Percentiles rank a stretch among this genome's conserved stretches.
These are phyloP conservation scores for Hydrangea macrophylla DNA, from an alignment of 148 eudicot species.

Conservation along the genomic window DNA sequence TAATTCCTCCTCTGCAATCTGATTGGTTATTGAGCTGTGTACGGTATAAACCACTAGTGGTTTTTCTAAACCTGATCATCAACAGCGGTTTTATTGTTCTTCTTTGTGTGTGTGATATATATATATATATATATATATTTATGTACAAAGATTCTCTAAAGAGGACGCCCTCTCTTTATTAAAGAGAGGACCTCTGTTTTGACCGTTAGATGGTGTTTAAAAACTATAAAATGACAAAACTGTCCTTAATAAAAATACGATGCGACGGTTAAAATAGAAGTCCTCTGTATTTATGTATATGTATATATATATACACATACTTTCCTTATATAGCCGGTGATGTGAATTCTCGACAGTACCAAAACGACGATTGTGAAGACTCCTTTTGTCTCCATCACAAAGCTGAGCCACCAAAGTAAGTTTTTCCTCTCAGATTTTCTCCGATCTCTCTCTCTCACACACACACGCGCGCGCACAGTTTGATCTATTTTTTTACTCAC, in stretches of 20 bases:
- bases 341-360: not conserved
- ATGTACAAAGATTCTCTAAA: too few relatives aligned
- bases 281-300: not conserved
- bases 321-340: not conserved
- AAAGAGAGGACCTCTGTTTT: too few relatives aligned
- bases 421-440: not conserved
- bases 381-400: conserved; percentile 6
- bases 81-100: not conserved
- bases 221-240: too few relatives aligned
- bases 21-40: not conserved
- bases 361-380: not conserved
- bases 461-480: too few relatives aligned
- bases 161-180: too few relatives aligned
- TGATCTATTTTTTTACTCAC: not conserved
- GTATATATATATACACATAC: not conserved
- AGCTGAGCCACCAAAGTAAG: not conserved
- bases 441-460: not conserved
- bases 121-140: not conserved
- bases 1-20: not conserved
- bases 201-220: too few relatives aligned
- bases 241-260: too few relatives aligned
- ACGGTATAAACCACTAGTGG: not conserved
- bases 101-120: not conserved
- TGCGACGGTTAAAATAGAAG: too few relatives aligned
- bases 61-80: not conserved